Evolutionary conservation across 768 basidiomycete species (phyloP).

Genomic region (Podaxis sp.): DNA sequence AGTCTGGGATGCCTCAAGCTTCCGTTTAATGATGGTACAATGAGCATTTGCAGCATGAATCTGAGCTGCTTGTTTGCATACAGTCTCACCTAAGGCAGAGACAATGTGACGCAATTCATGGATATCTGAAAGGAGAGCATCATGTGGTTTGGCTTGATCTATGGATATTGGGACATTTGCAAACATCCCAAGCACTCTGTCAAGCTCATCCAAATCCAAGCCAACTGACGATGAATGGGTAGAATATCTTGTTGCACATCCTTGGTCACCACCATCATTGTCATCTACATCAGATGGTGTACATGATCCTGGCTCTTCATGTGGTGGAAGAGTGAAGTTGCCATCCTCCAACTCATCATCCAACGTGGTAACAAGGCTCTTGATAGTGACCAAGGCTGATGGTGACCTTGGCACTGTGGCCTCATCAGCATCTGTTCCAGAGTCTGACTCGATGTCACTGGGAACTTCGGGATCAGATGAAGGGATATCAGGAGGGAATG

Average conservation of each 20-base stretch:
- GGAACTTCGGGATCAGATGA: background rate
- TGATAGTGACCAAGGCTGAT: too few species aligned
- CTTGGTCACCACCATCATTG: too few species aligned
- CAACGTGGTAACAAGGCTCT: background rate
- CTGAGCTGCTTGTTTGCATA: background rate
- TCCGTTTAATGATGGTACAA: background rate
- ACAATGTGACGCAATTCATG: background rate
- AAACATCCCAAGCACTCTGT: too few species aligned
- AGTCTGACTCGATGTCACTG: background rate
- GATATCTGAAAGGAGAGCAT: background rate
- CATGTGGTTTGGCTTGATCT: background rate
- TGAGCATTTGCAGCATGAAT: background rate
- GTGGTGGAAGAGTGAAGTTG: background rate
- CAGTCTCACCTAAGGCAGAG: background rate
- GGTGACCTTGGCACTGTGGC: slow-evolving; percentile 5
- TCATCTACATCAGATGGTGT: too few species aligned
- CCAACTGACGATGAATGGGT: too few species aligned
- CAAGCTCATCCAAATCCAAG: too few species aligned
- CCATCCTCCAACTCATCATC: background rate
- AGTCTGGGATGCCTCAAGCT: background rate
- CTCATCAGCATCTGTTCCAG: too few species aligned
- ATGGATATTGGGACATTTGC: background rate
- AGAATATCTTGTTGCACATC: too few species aligned
- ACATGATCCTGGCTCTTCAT: too few species aligned
- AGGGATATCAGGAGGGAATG: slow-evolving; percentile 16